Base-by-base conservation (phyloP, 2,329 filamentous ascomycete genomes). In the Sporothrix globosa region DNA sequence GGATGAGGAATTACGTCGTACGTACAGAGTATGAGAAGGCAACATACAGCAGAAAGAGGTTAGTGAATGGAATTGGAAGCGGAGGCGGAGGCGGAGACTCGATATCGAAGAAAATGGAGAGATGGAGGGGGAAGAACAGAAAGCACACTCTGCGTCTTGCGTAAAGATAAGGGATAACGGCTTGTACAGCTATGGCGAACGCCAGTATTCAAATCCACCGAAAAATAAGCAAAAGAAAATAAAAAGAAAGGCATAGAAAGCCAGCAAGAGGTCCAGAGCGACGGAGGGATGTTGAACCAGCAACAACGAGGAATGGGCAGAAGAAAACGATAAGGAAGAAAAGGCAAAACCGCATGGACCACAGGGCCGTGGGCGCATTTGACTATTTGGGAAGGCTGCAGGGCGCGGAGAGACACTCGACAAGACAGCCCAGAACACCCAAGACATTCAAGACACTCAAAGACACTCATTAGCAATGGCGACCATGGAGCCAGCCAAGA, bases 281-380 rank as follows among this genome's bases (percentile, higher is more conserved):
- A 21, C 11, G 13, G 34, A 61, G 24, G 21, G 10, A 48, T 3
- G 61, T 34, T 48, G 46, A 50, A 44, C 44, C 61, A 50, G 61
- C 61, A 65, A 65, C 61, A 50, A 17, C 14, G 60, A 50, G 61
- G 61, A 65, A 65, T 65, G 61, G 14, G n/a, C 14, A 30, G 21
- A 48, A 17, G 7, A 65, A 30, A 30, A 13, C n/a, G 21, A 48
- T 1, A 63, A 24, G 4, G 10, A 68, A 58, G 46, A 68, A 27
- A 50, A 48, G 6, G 53, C 19, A 61, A 58, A 69, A 19, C 1
- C 39, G 21, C 44, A 27, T 9, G 21, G 58, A 19, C 14, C 14
- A 17, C 27, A 27, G n/a, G 21, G 21, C 39, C 5, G 6, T 46
- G 13, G 58, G 39, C n/a, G 21, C 58, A 63, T 44, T 63, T 63